These are phyloP conservation scores for Eucalyptus paniculata DNA, from an alignment of 345 rosid genomes.

Conservation along the genomic window DNA sequence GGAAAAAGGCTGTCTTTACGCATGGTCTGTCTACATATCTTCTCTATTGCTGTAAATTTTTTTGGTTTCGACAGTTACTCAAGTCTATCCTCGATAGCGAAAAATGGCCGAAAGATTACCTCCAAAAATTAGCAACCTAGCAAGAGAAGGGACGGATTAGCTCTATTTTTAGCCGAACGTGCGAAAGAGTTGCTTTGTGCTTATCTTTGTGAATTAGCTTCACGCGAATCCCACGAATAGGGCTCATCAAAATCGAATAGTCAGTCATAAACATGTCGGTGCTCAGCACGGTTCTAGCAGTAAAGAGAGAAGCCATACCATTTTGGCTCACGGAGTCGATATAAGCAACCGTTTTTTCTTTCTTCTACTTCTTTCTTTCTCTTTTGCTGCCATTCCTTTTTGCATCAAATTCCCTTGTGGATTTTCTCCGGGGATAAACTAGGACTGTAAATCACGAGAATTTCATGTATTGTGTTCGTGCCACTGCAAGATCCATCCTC, in stretches of 20 bases:
- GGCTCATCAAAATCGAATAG: background rate
- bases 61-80: background rate
- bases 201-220: background rate
- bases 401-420: background rate
- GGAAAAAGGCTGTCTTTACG: slow-evolving; percentile 40
- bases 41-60: background rate
- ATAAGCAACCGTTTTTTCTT: background rate
- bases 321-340: background rate
- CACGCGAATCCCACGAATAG: background rate
- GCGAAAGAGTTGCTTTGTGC: background rate
- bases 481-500: background rate
- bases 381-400: background rate
- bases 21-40: slow-evolving; percentile 6
- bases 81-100: background rate
- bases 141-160: background rate
- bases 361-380: background rate
- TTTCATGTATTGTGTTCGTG: background rate
- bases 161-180: background rate
- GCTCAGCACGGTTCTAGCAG: background rate
- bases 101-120: background rate
- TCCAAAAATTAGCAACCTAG: background rate
- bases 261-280: background rate
- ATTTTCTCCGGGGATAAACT: background rate
- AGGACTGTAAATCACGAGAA: background rate
- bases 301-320: background rate